Conservation (phyloP, 345 rosid genomes). For the Pseudoturritis turrita region DNA sequence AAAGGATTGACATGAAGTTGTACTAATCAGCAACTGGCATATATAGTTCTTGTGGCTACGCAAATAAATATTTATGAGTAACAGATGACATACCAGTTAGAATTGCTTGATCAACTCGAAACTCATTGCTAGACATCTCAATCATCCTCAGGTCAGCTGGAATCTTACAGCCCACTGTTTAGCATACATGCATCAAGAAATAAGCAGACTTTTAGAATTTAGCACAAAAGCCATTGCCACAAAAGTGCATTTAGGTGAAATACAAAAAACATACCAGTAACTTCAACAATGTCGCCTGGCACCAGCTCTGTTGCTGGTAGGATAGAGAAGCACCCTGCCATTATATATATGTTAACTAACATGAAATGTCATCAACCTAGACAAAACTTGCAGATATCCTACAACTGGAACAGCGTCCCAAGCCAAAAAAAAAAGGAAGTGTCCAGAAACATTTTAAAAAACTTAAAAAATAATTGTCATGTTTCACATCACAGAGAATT, state of each 20-base stretch:
- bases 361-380: conserved; percentile 3
- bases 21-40: neutral
- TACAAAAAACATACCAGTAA: conserved; percentile 51
- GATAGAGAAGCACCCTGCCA: conserved; percentile 94
- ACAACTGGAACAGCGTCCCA: neutral
- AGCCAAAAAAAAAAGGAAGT: neutral
- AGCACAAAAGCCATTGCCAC: neutral
- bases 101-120: conserved; percentile 98
- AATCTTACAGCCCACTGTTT: conserved; percentile 91
- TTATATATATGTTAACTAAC: conserved; percentile 5
- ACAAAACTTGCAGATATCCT: conserved; percentile 12
- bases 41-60: conserved; percentile 12
- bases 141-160: conserved; percentile 98
- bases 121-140: conserved; percentile 83
- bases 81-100: conserved; percentile 64
- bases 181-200: conserved; percentile 21
- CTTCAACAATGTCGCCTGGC: conserved; percentile 96
- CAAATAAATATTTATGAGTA: conserved; percentile 7
- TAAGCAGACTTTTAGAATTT: conserved; percentile 1
- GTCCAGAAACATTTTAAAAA: neutral
- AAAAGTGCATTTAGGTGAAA: neutral
- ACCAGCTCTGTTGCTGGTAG: conserved; percentile 94
- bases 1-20: neutral
- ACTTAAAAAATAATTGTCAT: neutral
- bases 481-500: neutral